These are phyloP conservation scores for Hortiboletus flavorubellus DNA, from an alignment of 768 basidiomycete genomes.

Conservation along the genomic window DNA sequence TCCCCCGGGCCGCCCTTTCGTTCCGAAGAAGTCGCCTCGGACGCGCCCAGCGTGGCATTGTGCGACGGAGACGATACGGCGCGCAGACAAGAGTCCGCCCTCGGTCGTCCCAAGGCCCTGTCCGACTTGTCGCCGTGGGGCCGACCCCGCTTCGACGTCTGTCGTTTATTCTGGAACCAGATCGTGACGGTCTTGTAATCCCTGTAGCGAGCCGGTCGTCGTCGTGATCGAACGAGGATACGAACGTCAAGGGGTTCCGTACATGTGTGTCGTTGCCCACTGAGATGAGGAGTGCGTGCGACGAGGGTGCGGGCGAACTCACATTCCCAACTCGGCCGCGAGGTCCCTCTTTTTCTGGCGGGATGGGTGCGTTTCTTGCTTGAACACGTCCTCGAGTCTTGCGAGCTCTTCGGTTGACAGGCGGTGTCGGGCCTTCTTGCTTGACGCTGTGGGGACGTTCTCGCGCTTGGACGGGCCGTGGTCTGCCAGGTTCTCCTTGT, in stretches of 20 bases:
- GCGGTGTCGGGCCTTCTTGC: slow-evolving; percentile 36
- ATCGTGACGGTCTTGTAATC: slow-evolving; percentile 54
- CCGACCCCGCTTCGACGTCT: slow-evolving; percentile 40
- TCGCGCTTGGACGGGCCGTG: not conserved
- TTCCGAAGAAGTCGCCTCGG: not conserved
- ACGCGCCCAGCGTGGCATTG: slow-evolving; percentile 23
- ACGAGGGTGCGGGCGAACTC: slow-evolving; percentile 4
- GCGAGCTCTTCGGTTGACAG: slow-evolving; percentile 31
- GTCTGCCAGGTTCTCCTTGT: slow-evolving; percentile 17
- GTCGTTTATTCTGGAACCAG: slow-evolving; percentile 83
- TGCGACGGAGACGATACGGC: slow-evolving; percentile 30
- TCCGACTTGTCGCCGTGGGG: not conserved
- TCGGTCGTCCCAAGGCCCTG: not conserved
- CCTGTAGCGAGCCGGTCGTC: slow-evolving; percentile 20
- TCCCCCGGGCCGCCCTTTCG: not conserved
- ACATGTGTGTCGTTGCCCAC: not conserved
- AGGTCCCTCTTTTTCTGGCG: slow-evolving; percentile 29
- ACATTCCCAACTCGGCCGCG: slow-evolving; percentile 29
- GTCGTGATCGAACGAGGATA: too few relatives aligned
- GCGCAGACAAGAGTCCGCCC: slow-evolving; percentile 22
- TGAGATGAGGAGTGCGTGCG: not conserved
- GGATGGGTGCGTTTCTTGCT: slow-evolving; percentile 29
- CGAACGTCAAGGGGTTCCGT: not conserved
- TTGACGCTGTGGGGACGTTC: not conserved
- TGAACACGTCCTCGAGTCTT: slow-evolving; percentile 28